A percentile compares a stretch with the other conserved stretches of the same genome.
phyloP scores from a whole-genome alignment of 164 flowering plant genomes.

The Tetrastigma voinierianum region DNA sequence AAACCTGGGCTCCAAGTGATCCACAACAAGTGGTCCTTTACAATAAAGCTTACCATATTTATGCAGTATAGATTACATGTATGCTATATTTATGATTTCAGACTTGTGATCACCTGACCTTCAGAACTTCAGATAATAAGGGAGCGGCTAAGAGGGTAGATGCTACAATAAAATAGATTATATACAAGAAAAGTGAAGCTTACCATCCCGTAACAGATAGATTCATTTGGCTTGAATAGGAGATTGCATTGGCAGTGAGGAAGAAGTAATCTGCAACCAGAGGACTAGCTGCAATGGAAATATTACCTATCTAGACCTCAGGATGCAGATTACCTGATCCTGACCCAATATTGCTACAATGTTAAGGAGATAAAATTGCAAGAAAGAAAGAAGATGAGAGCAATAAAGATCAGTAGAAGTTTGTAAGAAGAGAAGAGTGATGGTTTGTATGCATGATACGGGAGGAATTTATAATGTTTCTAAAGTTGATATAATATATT shows the following conservation, averaged over 20 bases:
- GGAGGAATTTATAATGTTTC: slow-evolving; percentile 14
- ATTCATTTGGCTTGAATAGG: too few relatives aligned
- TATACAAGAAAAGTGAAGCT: too few relatives aligned
- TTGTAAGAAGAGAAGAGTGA: background rate
- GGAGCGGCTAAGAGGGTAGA: too few relatives aligned
- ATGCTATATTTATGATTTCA: too few relatives aligned
- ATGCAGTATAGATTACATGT: too few relatives aligned
- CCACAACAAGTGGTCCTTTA: too few relatives aligned
- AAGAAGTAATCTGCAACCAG: slow-evolving; percentile 53
- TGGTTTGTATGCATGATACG: background rate
- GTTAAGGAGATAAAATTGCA: background rate
- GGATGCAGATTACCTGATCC: slow-evolving; percentile 71
- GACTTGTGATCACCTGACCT: too few relatives aligned
- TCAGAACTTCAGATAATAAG: too few relatives aligned
- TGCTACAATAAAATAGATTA: too few relatives aligned
- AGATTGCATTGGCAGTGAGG: slow-evolving; percentile 27
- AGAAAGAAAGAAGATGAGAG: background rate
- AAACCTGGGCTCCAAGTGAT: too few relatives aligned
- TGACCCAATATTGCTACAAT: slow-evolving; percentile 25
- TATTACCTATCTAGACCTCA: slow-evolving; percentile 50
- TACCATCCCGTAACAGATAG: too few relatives aligned
- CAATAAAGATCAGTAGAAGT: background rate
- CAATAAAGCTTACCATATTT: too few relatives aligned
- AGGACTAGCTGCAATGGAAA: slow-evolving; percentile 30
- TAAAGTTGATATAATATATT: slow-evolving; percentile 12